Base-by-base conservation (phyloP, 139 green algal genomes). In the Picochlorum costavermella region DNA sequence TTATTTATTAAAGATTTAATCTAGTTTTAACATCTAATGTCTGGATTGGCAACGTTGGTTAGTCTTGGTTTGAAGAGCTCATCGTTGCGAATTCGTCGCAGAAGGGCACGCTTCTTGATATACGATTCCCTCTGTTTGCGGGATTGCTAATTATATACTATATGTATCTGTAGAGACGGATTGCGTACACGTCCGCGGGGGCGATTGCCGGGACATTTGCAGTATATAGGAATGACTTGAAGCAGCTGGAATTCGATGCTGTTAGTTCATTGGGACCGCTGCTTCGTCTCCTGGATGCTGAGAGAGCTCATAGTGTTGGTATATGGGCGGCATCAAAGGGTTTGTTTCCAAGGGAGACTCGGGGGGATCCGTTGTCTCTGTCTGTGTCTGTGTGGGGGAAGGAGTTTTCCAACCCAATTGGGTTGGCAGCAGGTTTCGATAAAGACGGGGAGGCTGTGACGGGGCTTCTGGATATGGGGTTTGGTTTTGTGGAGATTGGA, bases 391-490 rank as follows among this genome's bases (percentile, higher is more conserved):
- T 94, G 3, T 96, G 86, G 81, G 82, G 81, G 16, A 71, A 75
- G 1, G 31, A 72, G 8, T 96, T 99, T 37, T 23, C 68, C 4
- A 99, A 98, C 74, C 93, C 93, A 2, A 67, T 99, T 8, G 92
- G 92, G 12, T 65, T 98, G 28, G 93, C 93, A 17, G 93, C 93
- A 31, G 93, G 93, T 1, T 98, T 98, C 75, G 93, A 99, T 83
- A 99, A 99, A 79, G 76, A 95, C 70, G 92, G 84, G 14, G 82
- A 96, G 57, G 81, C 79, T 2, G 67, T 95, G 9, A 78, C 91
- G 25, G 72, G 75, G 3, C 56, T 97, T 26, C 63, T 97, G 53
- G 78, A 71, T 2, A 70, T 97, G 40, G 92, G 93, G 1, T 95
- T 98, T 77, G 93, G 91, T 1, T 96, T 97, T 70, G 81, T 96